A percentile compares a stretch with the other conserved stretches of the same genome.
These are phyloP conservation scores for Pterocarpus santalinus DNA, from an alignment of 306 rosid species.

Conservation along the genomic window DNA sequence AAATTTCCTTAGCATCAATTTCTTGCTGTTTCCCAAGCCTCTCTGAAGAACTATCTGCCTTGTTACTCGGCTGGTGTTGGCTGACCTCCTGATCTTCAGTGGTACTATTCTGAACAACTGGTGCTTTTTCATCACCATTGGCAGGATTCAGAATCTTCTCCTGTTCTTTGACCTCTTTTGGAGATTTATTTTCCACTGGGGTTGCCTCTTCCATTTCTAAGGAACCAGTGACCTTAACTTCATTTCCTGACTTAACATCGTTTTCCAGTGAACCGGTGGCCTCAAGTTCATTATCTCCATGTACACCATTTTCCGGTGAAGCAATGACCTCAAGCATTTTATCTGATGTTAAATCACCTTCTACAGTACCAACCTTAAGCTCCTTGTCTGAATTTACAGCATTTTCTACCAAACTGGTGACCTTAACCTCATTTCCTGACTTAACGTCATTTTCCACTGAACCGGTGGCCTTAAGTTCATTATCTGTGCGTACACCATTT, in stretches of 20 bases:
- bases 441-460: conserved; percentile 40
- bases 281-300: conserved; percentile 30
- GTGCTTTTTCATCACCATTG: conserved; percentile 42
- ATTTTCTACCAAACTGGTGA: conserved; percentile 36
- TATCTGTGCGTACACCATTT: conserved; percentile 19
- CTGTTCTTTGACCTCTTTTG: conserved; percentile 44
- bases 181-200: conserved; percentile 26
- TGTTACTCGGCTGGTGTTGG: conserved; percentile 36
- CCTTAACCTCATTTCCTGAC: conserved; percentile 39
- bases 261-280: conserved; percentile 29
- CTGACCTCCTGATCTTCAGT: conserved; percentile 45
- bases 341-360: conserved; percentile 47
- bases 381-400: conserved; percentile 30
- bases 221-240: conserved; percentile 30
- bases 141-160: conserved; percentile 32
- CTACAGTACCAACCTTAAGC: conserved; percentile 15
- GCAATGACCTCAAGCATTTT: conserved; percentile 49
- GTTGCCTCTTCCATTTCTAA: conserved; percentile 21
- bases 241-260: conserved; percentile 44
- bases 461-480: conserved; percentile 30
- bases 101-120: conserved; percentile 32
- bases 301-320: conserved; percentile 32
- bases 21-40: conserved; percentile 44
- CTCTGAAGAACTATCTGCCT: conserved; percentile 34
- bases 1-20: conserved; percentile 41